Evolutionary conservation across 1,284 basidiomycete genomes (phyloP), one percentile per base, ranked within the genome.

Genomic region (Sporisorium exsertum): DNA sequence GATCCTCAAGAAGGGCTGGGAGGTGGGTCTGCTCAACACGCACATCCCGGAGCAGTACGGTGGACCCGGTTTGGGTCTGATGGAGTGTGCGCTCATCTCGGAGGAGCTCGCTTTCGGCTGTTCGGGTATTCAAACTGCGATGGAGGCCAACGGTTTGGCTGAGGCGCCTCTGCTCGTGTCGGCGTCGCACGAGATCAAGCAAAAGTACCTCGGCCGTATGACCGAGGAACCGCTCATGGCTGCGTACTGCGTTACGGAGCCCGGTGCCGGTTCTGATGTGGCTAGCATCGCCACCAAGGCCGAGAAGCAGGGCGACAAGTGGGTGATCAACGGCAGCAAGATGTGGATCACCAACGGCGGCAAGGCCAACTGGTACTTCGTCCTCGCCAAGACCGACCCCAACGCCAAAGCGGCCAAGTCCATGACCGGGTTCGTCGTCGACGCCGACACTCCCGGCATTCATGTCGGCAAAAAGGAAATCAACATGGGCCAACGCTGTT

Each of bases 401-500:
- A 65, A 71, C 7, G 87, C 86, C 8, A 86, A 88, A 32, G 83
- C 87, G 4, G 86, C 86, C 79, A 88, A 87, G 75, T 84, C 87
- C 12, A 88, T 89, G 87, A 88, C 88, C 0, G 89, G 89, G 3
- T 89, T 89, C 69, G 87, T 89, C 26, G 88, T 89, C 29, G 89
- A 89, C 51, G 88, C 86, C 18, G 87, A 89, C 70, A 80, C 87
- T 0, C 84, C 85, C 0, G 89, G 89, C 6, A 87, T 89, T 62
- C 74, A 78, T 63, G 64, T 77, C 8, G 81, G 81, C 56, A 88
- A 87, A 81, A 89, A 89, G 84, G 87, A 89, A 77, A 87, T 89
- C 77, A 89, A 89, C 84, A 89, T 89, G 88, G 89, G 89, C 51
- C 89, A 89, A 80, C 86, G 88, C 9, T 88, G 88, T 72, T 88